Base-by-base conservation (phyloP, 2,329 filamentous ascomycete genomes). In the Paraphoma sp. region DNA sequence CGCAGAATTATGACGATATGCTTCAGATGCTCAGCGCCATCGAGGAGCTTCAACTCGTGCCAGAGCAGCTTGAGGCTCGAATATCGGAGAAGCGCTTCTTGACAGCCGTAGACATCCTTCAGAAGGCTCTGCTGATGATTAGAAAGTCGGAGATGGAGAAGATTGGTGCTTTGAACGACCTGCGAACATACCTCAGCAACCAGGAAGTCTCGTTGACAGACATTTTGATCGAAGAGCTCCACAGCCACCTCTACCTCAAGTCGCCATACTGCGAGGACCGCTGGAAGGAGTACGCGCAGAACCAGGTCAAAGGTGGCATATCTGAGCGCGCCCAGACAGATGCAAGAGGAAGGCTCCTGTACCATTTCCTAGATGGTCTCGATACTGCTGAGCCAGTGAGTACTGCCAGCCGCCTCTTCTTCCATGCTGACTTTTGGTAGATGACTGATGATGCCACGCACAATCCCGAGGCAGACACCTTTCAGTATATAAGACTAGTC, bases 21-120 rank as follows among this genome's bases (percentile, higher is more conserved):
- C 81, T 99, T 54, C 91, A 94, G 72, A 87, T 91, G 0, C 83
- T 99, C 40, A 87, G 88, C 62, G 89, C 92, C 69, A 87, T 97
- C 55, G 93, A 99, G 72, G 91, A 97, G 67, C 82, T 99, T 41
- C 90, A 96, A 60, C 85, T 89, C 33, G 88, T 99, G 6, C 95
- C 95, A 0, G 94, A 97, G 76, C 92, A 94, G 75, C 83, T 99
- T 11, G 95, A 99, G 76, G 92, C 93, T 28, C 88, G 92, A 54
- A 97, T 99, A 74, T 97, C 93, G 1, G 95, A 98, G 76, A 99
- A 99, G 79, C 87, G 92, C 49, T 99, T 99, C 72, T 77, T 99
- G 61, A 90, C 90, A 4, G 95, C 95, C 3, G 94, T 99, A 45
- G 93, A 97, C 63, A 89, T 97, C 38, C 82, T 99, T 48, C 93